phyloP scores from a whole-genome alignment of 2,329 filamentous ascomycete genomes.

The Neofusicoccum umdonicola region DNA sequence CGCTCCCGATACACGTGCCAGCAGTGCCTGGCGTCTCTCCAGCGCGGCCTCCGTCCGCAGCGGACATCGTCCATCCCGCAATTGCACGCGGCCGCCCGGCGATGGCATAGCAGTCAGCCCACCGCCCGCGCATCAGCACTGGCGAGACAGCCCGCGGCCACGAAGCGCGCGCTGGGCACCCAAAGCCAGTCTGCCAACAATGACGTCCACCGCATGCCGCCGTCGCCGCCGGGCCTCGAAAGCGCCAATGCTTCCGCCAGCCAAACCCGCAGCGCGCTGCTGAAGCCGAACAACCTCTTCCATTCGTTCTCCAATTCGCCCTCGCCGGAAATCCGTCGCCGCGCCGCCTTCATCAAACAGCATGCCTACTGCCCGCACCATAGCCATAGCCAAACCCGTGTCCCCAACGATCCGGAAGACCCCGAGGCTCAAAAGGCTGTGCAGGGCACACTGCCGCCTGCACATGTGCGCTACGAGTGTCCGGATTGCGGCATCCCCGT shows the following conservation, averaged over 20 bases:
- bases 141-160: conserved; percentile 24
- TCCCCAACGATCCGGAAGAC: conserved; percentile 63
- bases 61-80: conserved; percentile 24
- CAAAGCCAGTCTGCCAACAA: conserved; percentile 24
- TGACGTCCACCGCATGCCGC: conserved; percentile 32
- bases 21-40: conserved; percentile 37
- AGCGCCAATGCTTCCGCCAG: conserved; percentile 27
- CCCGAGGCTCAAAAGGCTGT: conserved; percentile 59
- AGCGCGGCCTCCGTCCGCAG: conserved; percentile 26
- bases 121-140: conserved; percentile 26
- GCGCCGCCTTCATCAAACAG: conserved; percentile 87
- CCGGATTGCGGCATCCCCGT: conserved; percentile 93
- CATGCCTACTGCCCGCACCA: conserved; percentile 94
- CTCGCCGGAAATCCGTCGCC: conserved; percentile 78
- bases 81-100: conserved; percentile 22
- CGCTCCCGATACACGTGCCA: conserved; percentile 41
- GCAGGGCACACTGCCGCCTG: conserved; percentile 62
- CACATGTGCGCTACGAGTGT: conserved; percentile 89
- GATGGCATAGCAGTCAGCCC: conserved; percentile 32
- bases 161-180: conserved; percentile 17
- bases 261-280: conserved; percentile 32
- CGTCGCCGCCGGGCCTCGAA: conserved; percentile 24
- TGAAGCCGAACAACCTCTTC: conserved; percentile 81
- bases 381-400: conserved; percentile 73
- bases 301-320: conserved; percentile 89